phyloP scores from a whole-genome alignment of 2,329 filamentous ascomycete genomes.

The Ciborinia camelliae region DNA sequence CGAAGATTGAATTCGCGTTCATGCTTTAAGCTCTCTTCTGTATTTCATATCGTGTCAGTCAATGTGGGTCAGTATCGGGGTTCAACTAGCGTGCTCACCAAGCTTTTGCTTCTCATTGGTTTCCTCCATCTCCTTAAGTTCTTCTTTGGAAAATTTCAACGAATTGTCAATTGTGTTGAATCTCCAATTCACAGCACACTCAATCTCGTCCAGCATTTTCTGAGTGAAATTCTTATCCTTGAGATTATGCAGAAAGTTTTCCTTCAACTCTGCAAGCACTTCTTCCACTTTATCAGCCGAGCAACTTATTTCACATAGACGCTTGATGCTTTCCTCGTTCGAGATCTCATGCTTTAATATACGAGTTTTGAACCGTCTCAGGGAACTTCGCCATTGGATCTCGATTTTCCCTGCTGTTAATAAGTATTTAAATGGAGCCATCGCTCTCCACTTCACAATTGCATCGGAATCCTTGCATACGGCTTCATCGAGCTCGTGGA shows the following conservation, averaged over 20 bases:
- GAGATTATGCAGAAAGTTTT: neutral
- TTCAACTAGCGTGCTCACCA: neutral
- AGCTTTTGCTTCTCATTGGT: neutral
- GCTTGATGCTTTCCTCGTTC: neutral
- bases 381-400: neutral
- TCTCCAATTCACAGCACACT: neutral
- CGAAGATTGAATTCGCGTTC: neutral
- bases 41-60: neutral
- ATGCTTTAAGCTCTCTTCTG: neutral
- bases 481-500: neutral
- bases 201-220: neutral
- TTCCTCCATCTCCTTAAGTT: neutral
- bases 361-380: neutral
- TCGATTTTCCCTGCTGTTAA: neutral
- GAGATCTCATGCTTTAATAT: neutral
- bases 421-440: neutral
- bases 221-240: neutral
- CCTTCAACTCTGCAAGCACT: neutral
- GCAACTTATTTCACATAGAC: neutral
- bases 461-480: neutral
- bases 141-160: neutral
- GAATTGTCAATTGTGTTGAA: neutral
- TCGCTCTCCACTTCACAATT: neutral
- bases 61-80: neutral
- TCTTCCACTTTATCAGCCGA: constrained; percentile 6